Conservation (phyloP, 192 early-diverging fungal genomes). For the Coemansia sp. region DNA sequence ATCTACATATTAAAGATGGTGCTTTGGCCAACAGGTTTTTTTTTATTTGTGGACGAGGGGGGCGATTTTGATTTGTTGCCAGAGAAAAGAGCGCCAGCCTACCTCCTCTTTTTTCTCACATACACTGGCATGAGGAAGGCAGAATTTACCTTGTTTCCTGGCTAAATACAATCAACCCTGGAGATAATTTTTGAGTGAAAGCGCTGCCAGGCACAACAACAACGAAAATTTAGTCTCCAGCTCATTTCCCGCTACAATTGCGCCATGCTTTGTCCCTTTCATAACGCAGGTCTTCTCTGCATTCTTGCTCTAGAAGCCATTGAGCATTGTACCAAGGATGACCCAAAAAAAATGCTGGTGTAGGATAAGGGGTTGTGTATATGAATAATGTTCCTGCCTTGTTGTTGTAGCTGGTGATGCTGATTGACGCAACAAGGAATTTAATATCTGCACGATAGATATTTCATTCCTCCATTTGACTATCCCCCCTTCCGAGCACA, state of each 20-base stretch:
- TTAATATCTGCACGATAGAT: conserved; percentile 8
- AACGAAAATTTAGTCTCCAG: not conserved
- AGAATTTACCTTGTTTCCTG: not conserved
- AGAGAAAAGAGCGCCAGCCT: too few relatives aligned
- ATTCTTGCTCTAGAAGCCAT: not conserved
- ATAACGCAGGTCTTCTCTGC: conserved; percentile 4
- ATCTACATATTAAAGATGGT: conserved; percentile 7
- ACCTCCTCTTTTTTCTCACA: not conserved
- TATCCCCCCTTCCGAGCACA: not conserved
- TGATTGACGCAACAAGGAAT: conserved; percentile 3
- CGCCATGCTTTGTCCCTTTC: not conserved
- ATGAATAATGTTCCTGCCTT: not conserved
- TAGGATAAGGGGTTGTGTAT: not conserved
- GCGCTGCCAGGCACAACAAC: not conserved
- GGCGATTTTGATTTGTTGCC: not conserved
- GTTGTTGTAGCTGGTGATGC: not conserved
- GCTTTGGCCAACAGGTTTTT: conserved; percentile 1
- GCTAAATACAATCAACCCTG: not conserved
- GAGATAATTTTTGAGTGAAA: not conserved
- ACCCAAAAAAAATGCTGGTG: not conserved
- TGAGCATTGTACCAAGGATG: not conserved
- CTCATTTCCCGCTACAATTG: conserved; percentile 6
- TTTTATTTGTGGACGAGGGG: not conserved
- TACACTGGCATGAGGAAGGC: not conserved
- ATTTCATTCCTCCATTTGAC: conserved; percentile 8